Evolutionary conservation across 768 basidiomycete species (phyloP).

Genomic region (Tubosaeta sp.): DNA sequence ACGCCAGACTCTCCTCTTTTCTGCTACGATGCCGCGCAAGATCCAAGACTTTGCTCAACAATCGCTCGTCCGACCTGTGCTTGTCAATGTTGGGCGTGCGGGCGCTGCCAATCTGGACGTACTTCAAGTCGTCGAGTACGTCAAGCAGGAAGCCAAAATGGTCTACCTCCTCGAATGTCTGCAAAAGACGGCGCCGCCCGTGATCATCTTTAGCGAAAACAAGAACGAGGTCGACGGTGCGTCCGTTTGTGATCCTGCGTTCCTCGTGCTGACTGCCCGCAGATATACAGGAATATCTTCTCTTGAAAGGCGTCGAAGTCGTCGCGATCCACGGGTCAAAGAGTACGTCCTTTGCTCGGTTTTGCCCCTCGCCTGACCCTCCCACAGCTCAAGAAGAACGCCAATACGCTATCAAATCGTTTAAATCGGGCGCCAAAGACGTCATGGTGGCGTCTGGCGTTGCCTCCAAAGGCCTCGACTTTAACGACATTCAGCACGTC

Average conservation of each 20-base stretch:
- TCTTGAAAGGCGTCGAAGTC: conserved; percentile 96
- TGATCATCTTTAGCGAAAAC: conserved; percentile 97
- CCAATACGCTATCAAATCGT: conserved; percentile 97
- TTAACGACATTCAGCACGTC: conserved; percentile 98
- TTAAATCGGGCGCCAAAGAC: conserved; percentile 96
- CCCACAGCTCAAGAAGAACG: conserved; percentile 92
- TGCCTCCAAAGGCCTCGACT: conserved; percentile 97
- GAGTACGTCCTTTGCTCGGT: conserved; percentile 44
- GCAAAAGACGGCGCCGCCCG: conserved; percentile 97
- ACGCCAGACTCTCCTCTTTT: conserved; percentile 95
- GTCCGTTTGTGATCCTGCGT: conserved; percentile 14
- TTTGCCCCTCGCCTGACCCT: neutral
- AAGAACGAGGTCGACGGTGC: conserved; percentile 99
- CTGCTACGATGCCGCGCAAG: conserved; percentile 98
- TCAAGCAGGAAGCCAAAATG: conserved; percentile 99
- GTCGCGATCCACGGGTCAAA: conserved; percentile 99
- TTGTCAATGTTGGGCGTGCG: conserved; percentile 97
- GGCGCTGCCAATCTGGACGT: conserved; percentile 98
- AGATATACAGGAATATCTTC: conserved; percentile 98
- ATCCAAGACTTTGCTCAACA: conserved; percentile 99
- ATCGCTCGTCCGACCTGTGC: conserved; percentile 88
- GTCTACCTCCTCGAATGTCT: conserved; percentile 96
- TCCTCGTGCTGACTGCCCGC: neutral
- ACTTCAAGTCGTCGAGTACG: conserved; percentile 94
- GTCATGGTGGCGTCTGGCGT: conserved; percentile 99